A percentile compares a stretch with the other conserved stretches of the same genome.
Evolutionary conservation across 2,329 filamentous ascomycete species (phyloP).

Genomic region (Bipolaris cookei): DNA sequence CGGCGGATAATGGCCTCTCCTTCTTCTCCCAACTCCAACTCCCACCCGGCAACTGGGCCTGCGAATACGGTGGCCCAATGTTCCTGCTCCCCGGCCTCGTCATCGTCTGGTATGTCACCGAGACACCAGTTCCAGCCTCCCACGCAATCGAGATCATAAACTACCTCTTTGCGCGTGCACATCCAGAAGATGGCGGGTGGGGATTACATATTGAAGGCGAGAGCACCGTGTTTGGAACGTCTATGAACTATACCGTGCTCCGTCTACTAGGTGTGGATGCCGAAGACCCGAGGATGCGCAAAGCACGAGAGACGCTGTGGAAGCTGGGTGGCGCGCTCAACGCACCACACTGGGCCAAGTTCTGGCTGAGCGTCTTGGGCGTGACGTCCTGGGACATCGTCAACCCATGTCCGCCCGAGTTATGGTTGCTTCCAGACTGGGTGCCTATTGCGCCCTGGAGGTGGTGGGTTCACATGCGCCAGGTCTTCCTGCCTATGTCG

Average conservation of each 20-base stretch:
- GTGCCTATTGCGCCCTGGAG: conserved; percentile 87
- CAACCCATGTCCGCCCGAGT: conserved; percentile 89
- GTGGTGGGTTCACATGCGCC: conserved; percentile 99
- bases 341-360: conserved; percentile 95
- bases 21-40: conserved; percentile 93
- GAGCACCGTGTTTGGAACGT: conserved; percentile 87
- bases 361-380: conserved; percentile 86
- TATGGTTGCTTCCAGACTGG: conserved; percentile 94
- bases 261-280: conserved; percentile 82
- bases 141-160: conserved; percentile 89
- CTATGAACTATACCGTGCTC: conserved; percentile 83
- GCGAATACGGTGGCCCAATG: conserved; percentile 97
- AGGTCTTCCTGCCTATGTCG: conserved; percentile 92
- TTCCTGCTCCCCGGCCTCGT: conserved; percentile 88
- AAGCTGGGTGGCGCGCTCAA: conserved; percentile 83
- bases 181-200: conserved; percentile 94
- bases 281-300: conserved; percentile 84
- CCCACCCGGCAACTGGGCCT: conserved; percentile 89
- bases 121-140: conserved; percentile 80
- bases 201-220: conserved; percentile 94
- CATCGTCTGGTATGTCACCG: conserved; percentile 85
- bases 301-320: conserved; percentile 81
- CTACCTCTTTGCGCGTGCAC: conserved; percentile 84
- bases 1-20: conserved; percentile 79
- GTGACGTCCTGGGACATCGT: conserved; percentile 89